Conservation (phyloP, 371 early-diverging fungal species). For the Lichtheimia hyalospora region DNA sequence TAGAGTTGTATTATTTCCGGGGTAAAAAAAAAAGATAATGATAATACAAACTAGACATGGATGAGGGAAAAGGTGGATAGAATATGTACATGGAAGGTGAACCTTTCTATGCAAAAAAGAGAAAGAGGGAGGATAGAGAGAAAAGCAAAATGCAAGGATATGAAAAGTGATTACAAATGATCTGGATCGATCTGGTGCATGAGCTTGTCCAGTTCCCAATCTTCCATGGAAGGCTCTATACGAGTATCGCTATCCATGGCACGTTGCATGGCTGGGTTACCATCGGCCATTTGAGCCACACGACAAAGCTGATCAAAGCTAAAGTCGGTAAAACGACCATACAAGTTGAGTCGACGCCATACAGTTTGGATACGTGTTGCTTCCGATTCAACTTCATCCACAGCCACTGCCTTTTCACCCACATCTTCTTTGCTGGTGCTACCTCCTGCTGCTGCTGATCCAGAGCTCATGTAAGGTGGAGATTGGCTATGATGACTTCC, state of each 20-base stretch:
- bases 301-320: constrained; percentile 14
- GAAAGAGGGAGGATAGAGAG: neutral
- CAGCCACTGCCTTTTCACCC: constrained; percentile 2
- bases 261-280: neutral
- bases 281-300: constrained; percentile 15
- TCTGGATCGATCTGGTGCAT: constrained; percentile 18
- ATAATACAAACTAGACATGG: neutral
- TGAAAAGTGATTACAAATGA: constrained; percentile 9
- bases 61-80: neutral
- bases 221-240: constrained; percentile 13
- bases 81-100: neutral
- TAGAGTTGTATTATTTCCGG: neutral
- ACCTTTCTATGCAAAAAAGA: neutral
- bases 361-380: constrained; percentile 7
- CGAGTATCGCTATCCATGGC: constrained; percentile 1
- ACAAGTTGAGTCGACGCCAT: constrained; percentile 17
- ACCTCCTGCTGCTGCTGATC: neutral
- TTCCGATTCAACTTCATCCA: constrained; percentile 3
- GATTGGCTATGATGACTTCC: constrained; percentile 1
- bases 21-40: neutral
- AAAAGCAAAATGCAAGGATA: constrained; percentile 2
- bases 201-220: constrained; percentile 28
- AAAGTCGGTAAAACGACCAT: constrained; percentile 18
- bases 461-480: neutral
- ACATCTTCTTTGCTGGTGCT: neutral